Evolutionary conservation across 78 protist species (phyloP).

Genomic region (Dictyostelium intermedium): DNA sequence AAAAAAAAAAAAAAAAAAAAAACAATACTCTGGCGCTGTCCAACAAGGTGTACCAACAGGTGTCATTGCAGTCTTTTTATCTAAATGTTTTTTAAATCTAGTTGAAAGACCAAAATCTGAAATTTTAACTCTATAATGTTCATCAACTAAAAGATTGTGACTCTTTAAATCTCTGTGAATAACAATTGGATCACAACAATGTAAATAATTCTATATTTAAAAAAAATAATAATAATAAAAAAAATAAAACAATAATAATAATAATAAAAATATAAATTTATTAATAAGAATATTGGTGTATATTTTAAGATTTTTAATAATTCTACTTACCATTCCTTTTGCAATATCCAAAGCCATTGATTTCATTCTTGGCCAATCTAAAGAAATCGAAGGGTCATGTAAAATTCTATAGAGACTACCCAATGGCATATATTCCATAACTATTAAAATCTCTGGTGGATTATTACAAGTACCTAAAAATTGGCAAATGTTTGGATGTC

Average conservation of each 20-base stretch:
- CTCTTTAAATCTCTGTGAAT: slow-evolving; percentile 85
- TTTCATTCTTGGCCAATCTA: slow-evolving; percentile 69
- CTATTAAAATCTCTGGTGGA: slow-evolving; percentile 82
- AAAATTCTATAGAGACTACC: slow-evolving; percentile 72
- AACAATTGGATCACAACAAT: slow-evolving; percentile 80
- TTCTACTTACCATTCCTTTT: slow-evolving; percentile 70
- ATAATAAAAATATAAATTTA: not conserved
- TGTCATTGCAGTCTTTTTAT: slow-evolving; percentile 66
- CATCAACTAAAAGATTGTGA: slow-evolving; percentile 85
- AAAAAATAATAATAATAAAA: not conserved
- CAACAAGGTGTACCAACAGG: slow-evolving; percentile 81
- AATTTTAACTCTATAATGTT: slow-evolving; percentile 84
- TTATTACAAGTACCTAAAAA: slow-evolving; percentile 83
- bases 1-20: not conserved
- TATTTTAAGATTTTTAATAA: too few species aligned
- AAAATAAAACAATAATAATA: not conserved
- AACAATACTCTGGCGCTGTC: slow-evolving; percentile 65
- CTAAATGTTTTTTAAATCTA: slow-evolving; percentile 70
- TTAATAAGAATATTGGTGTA: too few species aligned
- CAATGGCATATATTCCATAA: slow-evolving; percentile 84
- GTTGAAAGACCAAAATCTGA: slow-evolving; percentile 67
- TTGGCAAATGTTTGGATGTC: slow-evolving; percentile 86
- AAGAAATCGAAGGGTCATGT: slow-evolving; percentile 32
- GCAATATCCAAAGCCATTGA: slow-evolving; percentile 79
- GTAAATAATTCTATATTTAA: slow-evolving; percentile 51